Conservation (phyloP, 202 grass and related monocot genomes). For the Miscanthus sacchariflorus region DNA sequence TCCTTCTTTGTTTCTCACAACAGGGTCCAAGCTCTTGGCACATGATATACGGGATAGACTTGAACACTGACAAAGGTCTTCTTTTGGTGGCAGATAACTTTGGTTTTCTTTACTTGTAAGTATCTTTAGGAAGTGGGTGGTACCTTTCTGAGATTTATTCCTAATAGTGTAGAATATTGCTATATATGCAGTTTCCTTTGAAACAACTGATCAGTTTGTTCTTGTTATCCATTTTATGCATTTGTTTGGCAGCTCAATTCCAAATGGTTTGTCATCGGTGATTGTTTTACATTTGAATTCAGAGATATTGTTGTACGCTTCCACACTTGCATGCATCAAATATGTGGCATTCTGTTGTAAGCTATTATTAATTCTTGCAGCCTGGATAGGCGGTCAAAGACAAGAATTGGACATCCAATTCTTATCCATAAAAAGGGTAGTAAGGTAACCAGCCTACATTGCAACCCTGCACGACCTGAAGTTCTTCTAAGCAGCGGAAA, state of each 20-base stretch:
- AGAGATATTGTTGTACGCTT: neutral
- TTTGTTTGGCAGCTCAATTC: constrained; percentile 33
- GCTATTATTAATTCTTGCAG: constrained; percentile 51
- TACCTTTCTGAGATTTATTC: constrained; percentile 23
- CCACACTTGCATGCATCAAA: constrained; percentile 9
- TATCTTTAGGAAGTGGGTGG: constrained; percentile 2
- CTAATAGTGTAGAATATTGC: constrained; percentile 12
- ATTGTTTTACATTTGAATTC: constrained; percentile 17
- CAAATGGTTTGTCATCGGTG: neutral
- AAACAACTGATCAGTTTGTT: neutral
- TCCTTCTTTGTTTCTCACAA: constrained; percentile 37
- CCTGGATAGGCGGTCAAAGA: constrained; percentile 77
- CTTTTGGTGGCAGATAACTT: constrained; percentile 97
- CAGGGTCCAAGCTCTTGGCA: constrained; percentile 85
- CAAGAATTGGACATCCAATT: constrained; percentile 69
- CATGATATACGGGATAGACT: constrained; percentile 98
- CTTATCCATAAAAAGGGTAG: constrained; percentile 94
- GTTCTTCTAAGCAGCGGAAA: constrained; percentile 98
- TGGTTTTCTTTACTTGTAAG: constrained; percentile 95
- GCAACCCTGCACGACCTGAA: constrained; percentile 83
- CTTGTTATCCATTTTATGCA: constrained; percentile 11
- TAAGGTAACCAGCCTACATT: constrained; percentile 92
- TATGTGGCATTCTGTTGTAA: neutral
- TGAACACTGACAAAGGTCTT: constrained; percentile 79
- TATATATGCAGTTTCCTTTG: constrained; percentile 32